Percentiles rank a stretch among this genome's conserved stretches.
Evolutionary conservation across 495 filamentous ascomycete species (phyloP).

Genomic region (Jackrogersella minutella): DNA sequence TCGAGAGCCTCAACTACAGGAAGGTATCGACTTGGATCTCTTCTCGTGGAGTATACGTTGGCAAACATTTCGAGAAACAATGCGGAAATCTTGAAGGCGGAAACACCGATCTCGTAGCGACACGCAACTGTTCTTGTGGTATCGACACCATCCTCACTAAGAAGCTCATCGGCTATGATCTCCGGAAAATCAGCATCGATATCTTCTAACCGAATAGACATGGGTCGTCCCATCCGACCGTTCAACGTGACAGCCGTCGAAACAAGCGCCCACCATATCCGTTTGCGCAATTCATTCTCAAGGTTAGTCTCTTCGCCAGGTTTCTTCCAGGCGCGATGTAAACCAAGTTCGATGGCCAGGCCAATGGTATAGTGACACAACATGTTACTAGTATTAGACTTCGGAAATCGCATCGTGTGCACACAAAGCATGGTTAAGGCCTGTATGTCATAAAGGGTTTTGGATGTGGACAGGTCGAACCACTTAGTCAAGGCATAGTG

Average conservation of each 20-base stretch:
- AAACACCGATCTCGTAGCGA: slow-evolving; percentile 68
- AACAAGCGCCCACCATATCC: slow-evolving; percentile 76
- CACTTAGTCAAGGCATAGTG: slow-evolving; percentile 74
- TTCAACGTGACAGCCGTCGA: slow-evolving; percentile 69
- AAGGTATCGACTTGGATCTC: slow-evolving; percentile 66
- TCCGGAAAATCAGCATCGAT: slow-evolving; percentile 79
- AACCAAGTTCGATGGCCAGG: slow-evolving; percentile 72
- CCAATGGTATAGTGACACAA: slow-evolving; percentile 66
- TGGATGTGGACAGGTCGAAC: slow-evolving; percentile 65
- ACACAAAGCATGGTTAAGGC: slow-evolving; percentile 72
- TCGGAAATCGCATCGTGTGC: slow-evolving; percentile 79
- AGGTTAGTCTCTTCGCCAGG: slow-evolving; percentile 61
- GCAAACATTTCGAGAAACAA: slow-evolving; percentile 75
- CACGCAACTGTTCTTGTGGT: slow-evolving; percentile 63
- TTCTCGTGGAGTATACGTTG: slow-evolving; percentile 71
- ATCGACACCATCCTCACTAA: slow-evolving; percentile 60
- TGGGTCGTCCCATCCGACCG: slow-evolving; percentile 77
- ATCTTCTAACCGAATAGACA: slow-evolving; percentile 73
- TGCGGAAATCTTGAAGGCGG: slow-evolving; percentile 64
- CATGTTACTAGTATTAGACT: slow-evolving; percentile 75
- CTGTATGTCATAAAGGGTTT: slow-evolving; percentile 70
- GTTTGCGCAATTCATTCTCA: slow-evolving; percentile 77
- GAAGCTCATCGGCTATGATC: slow-evolving; percentile 70
- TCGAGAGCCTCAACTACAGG: slow-evolving; percentile 69
- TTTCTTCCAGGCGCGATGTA: slow-evolving; percentile 73